Evolutionary conservation across 2,329 filamentous ascomycete genomes (phyloP).

Genomic region (Chaetomiaceae sp.): DNA sequence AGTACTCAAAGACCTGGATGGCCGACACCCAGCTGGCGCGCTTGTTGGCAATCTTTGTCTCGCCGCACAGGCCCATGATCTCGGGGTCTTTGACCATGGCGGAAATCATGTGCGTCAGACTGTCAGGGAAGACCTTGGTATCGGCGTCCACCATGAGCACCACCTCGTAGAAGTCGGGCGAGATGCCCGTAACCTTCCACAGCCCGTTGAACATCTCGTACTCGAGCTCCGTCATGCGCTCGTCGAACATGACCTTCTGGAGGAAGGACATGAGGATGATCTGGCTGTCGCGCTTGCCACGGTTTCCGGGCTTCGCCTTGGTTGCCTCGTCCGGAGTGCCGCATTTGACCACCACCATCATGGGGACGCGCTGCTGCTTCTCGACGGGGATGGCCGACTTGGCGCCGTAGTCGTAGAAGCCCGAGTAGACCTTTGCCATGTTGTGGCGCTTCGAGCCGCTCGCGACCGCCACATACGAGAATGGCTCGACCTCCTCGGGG

Average conservation of each 20-base stretch:
- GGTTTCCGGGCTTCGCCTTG: conserved; percentile 87
- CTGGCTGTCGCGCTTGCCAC: conserved; percentile 97
- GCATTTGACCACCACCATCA: conserved; percentile 95
- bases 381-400: conserved; percentile 74
- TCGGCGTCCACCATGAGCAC: conserved; percentile 99
- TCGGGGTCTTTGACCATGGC: conserved; percentile 99
- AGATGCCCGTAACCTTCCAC: conserved; percentile 98
- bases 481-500: conserved; percentile 78
- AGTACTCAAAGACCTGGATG: conserved; percentile 99
- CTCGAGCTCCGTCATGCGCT: conserved; percentile 98
- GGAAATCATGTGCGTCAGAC: conserved; percentile 96
- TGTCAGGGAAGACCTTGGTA: conserved; percentile 98
- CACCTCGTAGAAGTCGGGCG: conserved; percentile 95
- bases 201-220: conserved; percentile 99
- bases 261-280: conserved; percentile 99
- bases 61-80: conserved; percentile 97
- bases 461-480: conserved; percentile 94
- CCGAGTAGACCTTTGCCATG: conserved; percentile 97
- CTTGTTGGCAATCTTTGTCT: conserved; percentile 99
- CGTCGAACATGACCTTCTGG: conserved; percentile 99
- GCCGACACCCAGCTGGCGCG: conserved; percentile 89
- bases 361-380: conserved; percentile 93
- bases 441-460: conserved; percentile 97
- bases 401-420: conserved; percentile 94
- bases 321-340: conserved; percentile 82